Conservation (phyloP, 495 filamentous ascomycete species). For the Apiosordaria backusii region DNA sequence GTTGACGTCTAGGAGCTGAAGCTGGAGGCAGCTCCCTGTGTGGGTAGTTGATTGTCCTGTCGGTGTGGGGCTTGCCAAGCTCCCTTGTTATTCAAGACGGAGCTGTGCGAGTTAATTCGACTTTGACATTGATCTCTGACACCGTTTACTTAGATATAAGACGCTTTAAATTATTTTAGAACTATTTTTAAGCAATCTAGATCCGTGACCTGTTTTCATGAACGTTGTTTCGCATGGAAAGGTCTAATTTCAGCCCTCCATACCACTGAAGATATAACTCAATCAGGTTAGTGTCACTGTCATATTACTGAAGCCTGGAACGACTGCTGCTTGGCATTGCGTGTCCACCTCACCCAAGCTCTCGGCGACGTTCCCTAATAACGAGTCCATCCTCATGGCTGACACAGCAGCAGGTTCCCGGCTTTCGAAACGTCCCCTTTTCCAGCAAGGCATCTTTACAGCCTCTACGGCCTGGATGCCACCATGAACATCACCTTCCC, state of each 20-base stretch:
- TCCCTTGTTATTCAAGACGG: no score
- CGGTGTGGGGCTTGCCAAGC: neutral
- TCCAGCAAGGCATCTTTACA: neutral
- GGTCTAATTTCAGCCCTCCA: neutral
- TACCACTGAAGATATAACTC: neutral
- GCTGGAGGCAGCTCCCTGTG: no score
- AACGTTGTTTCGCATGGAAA: neutral
- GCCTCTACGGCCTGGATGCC: neutral
- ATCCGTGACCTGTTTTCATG: no score
- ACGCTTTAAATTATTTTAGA: no score
- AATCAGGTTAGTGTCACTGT: neutral
- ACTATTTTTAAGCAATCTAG: no score
- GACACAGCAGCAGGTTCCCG: neutral
- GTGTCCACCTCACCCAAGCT: constrained; percentile 2
- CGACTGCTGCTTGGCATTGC: neutral
- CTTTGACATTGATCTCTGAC: no score
- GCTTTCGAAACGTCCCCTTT: neutral
- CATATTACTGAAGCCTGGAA: neutral
- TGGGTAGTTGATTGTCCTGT: no score
- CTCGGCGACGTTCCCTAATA: constrained; percentile 4
- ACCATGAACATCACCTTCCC: constrained; percentile 46
- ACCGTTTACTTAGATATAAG: no score
- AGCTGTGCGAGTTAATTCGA: no score
- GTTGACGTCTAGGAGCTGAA: neutral
- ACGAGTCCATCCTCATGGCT: neutral